These are phyloP conservation scores for Fusarium xylarioides DNA, from an alignment of 2,329 filamentous ascomycete genomes.

Conservation along the genomic window DNA sequence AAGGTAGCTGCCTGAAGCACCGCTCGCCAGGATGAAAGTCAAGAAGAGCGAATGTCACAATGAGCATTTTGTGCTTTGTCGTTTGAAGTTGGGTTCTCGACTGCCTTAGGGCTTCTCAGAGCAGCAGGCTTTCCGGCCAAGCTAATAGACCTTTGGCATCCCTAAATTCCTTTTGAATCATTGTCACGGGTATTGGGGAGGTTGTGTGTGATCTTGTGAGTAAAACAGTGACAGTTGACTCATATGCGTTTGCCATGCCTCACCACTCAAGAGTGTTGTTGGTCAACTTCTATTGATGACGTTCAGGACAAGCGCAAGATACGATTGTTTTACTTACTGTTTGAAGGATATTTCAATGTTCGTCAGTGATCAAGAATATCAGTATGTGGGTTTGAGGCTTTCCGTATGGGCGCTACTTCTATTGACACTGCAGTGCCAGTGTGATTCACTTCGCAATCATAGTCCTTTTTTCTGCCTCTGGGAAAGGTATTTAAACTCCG, in stretches of 20 bases:
- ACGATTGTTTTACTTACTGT: neutral
- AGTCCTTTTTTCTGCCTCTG: neutral
- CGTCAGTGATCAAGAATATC: neutral
- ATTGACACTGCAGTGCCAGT: slow-evolving; percentile 1
- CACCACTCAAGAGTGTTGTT: neutral
- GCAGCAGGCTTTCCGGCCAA: neutral
- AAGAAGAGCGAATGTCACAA: rapidly evolving
- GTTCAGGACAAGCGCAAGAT: neutral
- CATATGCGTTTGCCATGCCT: neutral
- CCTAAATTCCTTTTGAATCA: neutral
- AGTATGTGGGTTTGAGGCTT: neutral
- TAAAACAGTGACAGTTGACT: neutral
- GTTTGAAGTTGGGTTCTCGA: neutral
- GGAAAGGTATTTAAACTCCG: neutral
- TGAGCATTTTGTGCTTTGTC: too few relatives aligned
- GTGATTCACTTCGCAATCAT: neutral
- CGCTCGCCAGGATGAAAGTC: too few relatives aligned
- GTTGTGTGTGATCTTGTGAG: neutral
- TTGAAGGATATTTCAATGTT: neutral
- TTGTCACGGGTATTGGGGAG: neutral
- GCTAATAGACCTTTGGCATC: neutral
- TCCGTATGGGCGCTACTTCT: neutral
- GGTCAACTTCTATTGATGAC: neutral
- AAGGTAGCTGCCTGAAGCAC: too few relatives aligned
- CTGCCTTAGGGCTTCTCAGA: neutral